A percentile compares a stretch with the other conserved stretches of the same genome.
Conservation (phyloP, 495 filamentous ascomycete species). For the Tuber brumale region DNA sequence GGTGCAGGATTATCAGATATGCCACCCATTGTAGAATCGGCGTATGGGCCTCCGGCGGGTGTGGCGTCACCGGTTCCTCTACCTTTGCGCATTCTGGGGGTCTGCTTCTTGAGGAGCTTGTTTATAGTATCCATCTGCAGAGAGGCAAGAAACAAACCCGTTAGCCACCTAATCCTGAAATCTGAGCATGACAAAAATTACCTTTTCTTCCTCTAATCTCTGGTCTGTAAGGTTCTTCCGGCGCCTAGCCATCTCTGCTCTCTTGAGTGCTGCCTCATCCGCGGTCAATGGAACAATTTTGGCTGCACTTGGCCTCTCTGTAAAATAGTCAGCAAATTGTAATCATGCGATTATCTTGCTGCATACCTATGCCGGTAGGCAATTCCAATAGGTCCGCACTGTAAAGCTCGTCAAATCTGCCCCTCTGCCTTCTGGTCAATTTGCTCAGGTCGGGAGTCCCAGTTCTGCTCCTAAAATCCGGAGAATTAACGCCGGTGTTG, state of each 20-base stretch:
- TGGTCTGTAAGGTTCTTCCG: conserved; percentile 96
- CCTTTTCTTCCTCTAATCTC: conserved; percentile 98
- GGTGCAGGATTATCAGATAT: conserved; percentile 46
- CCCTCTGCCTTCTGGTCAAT: conserved; percentile 80
- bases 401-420: conserved; percentile 61
- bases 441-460: conserved; percentile 67
- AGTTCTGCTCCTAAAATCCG: conserved; percentile 37
- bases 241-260: conserved; percentile 91
- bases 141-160: background rate
- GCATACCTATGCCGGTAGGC: conserved; percentile 63
- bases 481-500: conserved; percentile 44
- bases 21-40: conserved; percentile 47
- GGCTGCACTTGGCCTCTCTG: conserved; percentile 35
- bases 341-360: conserved; percentile 2
- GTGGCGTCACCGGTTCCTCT: conserved; percentile 53
- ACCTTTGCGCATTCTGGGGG: conserved; percentile 65
- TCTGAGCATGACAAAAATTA: conserved; percentile 38
- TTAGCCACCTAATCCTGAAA: background rate
- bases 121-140: conserved; percentile 95
- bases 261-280: conserved; percentile 89
- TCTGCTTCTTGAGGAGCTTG: conserved; percentile 78
- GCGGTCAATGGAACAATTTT: conserved; percentile 58
- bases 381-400: conserved; percentile 73
- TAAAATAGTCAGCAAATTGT: conserved; percentile 1
- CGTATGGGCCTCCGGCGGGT: conserved; percentile 44